phyloP scores from a whole-genome alignment of 1,284 basidiomycete species.

The Melampsora abietis-canadensis region DNA sequence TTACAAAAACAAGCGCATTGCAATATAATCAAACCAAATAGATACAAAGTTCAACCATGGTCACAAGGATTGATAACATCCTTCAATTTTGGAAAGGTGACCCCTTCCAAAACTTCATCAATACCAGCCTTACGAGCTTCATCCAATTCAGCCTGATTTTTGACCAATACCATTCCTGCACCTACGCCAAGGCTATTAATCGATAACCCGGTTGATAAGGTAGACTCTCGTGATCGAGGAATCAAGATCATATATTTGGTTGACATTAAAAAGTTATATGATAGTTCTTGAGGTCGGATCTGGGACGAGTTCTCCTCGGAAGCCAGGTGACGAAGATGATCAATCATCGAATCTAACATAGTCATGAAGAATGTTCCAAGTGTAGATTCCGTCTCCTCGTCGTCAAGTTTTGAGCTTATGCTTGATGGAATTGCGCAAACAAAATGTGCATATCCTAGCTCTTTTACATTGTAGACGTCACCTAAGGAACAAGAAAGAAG shows the following conservation, averaged over 20 bases:
- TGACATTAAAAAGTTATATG: slow-evolving; percentile 50
- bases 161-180: slow-evolving; percentile 49
- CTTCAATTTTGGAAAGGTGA: slow-evolving; percentile 18
- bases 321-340: slow-evolving; percentile 47
- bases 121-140: slow-evolving; percentile 2
- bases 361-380: slow-evolving; percentile 45
- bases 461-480: slow-evolving; percentile 15
- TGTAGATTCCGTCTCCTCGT: slow-evolving; percentile 41
- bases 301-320: not conserved
- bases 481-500: slow-evolving; percentile 15
- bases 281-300: slow-evolving; percentile 45
- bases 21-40: too few relatives aligned
- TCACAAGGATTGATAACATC: slow-evolving; percentile 11
- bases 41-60: not conserved
- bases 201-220: slow-evolving; percentile 16
- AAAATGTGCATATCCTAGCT: slow-evolving; percentile 15
- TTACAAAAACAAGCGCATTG: too few relatives aligned
- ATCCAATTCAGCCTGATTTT: slow-evolving; percentile 21
- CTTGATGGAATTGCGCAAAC: not conserved
- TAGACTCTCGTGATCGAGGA: slow-evolving; percentile 45
- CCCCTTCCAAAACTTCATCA: slow-evolving; percentile 9
- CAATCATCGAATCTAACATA: slow-evolving; percentile 49
- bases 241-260: slow-evolving; percentile 47
- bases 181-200: slow-evolving; percentile 48
- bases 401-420: not conserved